These are phyloP conservation scores for Marchantia polymorpha DNA, from an alignment of 225 moss, liverwort and hornwort species.

Conservation along the genomic window DNA sequence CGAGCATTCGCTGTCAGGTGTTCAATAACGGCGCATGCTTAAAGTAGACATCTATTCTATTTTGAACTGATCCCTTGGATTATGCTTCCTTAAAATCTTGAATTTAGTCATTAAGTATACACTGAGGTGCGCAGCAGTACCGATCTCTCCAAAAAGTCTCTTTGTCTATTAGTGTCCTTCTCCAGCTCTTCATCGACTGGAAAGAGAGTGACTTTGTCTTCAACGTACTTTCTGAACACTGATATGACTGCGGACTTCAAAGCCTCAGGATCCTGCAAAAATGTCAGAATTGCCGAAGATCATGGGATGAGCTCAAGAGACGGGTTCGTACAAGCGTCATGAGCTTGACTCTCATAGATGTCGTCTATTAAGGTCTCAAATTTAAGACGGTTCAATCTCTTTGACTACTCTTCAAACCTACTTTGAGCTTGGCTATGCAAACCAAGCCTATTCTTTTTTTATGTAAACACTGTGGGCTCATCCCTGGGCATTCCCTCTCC, in stretches of 20 bases:
- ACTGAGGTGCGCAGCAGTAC: slow-evolving; percentile 23
- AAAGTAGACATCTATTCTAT: not conserved
- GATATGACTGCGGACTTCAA: slow-evolving; percentile 41
- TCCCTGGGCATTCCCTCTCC: not conserved
- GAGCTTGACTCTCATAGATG: no score
- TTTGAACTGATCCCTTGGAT: not conserved
- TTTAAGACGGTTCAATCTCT: no score
- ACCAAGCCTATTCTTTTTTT: no score
- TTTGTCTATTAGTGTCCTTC: slow-evolving; percentile 59
- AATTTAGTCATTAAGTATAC: not conserved
- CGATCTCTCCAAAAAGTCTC: slow-evolving; percentile 72
- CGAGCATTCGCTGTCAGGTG: no score
- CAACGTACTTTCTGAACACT: slow-evolving; percentile 70
- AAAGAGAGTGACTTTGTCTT: slow-evolving; percentile 49
- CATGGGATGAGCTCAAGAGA: not conserved
- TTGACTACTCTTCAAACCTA: no score
- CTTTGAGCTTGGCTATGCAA: no score
- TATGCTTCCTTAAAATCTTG: not conserved
- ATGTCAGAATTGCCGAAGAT: not conserved
- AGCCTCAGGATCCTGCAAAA: slow-evolving; percentile 45
- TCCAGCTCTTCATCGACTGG: slow-evolving; percentile 64
- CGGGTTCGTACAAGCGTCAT: no score
- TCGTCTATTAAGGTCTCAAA: no score
- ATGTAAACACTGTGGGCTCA: no score
- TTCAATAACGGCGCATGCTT: not conserved